Percentiles rank a stretch among this genome's conserved stretches.
Evolutionary conservation across 2,329 filamentous ascomycete species (phyloP).

Genomic region (Beauveria australis): DNA sequence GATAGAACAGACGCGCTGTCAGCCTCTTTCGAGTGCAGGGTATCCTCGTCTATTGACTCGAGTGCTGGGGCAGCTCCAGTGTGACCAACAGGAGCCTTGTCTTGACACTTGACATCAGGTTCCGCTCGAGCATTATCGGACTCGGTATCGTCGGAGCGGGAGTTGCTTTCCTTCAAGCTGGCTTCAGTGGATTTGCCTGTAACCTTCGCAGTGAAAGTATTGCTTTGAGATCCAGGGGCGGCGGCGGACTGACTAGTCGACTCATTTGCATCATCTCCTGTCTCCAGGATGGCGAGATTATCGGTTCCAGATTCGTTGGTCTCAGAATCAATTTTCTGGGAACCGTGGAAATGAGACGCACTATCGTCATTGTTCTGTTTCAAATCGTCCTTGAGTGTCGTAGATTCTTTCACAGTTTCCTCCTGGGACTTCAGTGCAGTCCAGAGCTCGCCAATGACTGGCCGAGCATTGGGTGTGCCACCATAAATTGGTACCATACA

Average conservation of each 20-base stretch:
- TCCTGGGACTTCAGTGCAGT: neutral
- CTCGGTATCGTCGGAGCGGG: neutral
- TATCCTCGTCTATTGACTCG: neutral
- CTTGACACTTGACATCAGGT: neutral
- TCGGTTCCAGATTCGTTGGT: neutral
- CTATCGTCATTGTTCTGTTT: neutral
- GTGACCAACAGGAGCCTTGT: neutral
- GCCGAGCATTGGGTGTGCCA: neutral
- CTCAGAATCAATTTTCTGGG: neutral
- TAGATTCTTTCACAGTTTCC: neutral
- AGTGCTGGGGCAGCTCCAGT: neutral
- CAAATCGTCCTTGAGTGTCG: neutral
- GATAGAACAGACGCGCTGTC: neutral
- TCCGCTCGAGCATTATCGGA: neutral
- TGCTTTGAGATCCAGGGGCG: neutral
- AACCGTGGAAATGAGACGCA: neutral
- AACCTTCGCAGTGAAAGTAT: neutral
- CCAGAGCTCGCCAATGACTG: neutral
- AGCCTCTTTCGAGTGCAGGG: neutral
- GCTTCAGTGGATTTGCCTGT: neutral
- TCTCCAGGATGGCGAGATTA: neutral
- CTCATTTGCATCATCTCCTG: neutral
- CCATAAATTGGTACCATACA: conserved; percentile 11
- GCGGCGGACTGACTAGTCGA: neutral
- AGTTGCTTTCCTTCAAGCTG: neutral